Evolutionary conservation across 257 asterid species (phyloP).

Genomic region (Plantago elongata): DNA sequence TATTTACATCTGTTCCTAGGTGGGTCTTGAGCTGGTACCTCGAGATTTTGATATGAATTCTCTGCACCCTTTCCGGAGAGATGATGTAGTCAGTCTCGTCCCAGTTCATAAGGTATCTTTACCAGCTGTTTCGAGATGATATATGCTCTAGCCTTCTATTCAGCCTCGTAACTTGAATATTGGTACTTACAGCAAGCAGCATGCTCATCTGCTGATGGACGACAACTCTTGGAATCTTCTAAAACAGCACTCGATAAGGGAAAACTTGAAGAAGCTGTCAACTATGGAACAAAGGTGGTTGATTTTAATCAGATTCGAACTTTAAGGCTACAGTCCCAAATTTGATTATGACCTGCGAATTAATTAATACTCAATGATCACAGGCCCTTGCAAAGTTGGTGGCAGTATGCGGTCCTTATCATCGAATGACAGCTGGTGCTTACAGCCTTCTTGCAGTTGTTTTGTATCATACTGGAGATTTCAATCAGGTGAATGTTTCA

Average conservation of each 20-base stretch:
- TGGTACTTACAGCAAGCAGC: conserved; percentile 78
- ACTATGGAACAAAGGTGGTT: conserved; percentile 87
- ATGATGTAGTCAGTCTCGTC: conserved; percentile 75
- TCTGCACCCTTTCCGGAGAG: conserved; percentile 60
- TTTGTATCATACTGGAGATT: conserved; percentile 92
- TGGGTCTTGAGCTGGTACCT: conserved; percentile 88
- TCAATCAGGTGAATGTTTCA: conserved; percentile 66
- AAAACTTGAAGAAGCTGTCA: conserved; percentile 92
- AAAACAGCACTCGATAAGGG: conserved; percentile 92
- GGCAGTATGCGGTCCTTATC: conserved; percentile 92
- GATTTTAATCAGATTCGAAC: conserved; percentile 6
- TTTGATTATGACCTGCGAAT: neutral
- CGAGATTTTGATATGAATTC: conserved; percentile 82
- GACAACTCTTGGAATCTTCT: conserved; percentile 90
- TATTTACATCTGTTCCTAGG: conserved; percentile 40
- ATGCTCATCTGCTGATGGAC: conserved; percentile 93
- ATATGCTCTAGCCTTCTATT: conserved; percentile 12
- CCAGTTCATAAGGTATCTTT: conserved; percentile 84
- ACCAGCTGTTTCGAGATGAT: conserved; percentile 17
- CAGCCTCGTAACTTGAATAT: conserved; percentile 6
- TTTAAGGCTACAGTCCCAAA: neutral
- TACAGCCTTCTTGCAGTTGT: conserved; percentile 98
- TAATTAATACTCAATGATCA: conserved; percentile 3
- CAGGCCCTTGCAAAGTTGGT: conserved; percentile 91
- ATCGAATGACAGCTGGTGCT: conserved; percentile 95